These are phyloP conservation scores for Fusarium domesticum DNA, from an alignment of 2,329 filamentous ascomycete species.

Conservation along the genomic window DNA sequence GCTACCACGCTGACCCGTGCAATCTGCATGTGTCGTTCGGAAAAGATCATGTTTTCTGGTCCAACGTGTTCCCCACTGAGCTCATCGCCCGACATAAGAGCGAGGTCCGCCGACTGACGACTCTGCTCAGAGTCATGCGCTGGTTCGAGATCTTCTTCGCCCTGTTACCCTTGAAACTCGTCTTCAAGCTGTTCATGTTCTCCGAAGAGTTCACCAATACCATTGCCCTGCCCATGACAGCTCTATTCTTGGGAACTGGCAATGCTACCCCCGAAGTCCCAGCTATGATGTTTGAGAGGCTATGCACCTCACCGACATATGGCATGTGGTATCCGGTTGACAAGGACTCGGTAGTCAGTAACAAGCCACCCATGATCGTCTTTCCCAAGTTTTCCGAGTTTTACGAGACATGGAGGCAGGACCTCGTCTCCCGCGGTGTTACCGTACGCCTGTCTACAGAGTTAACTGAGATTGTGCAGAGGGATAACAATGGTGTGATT, in stretches of 20 bases:
- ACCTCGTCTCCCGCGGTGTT: conserved; percentile 11
- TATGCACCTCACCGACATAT: conserved; percentile 12
- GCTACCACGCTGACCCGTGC: conserved; percentile 13
- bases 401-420: conserved; percentile 8
- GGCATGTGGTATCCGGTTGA: conserved; percentile 19
- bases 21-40: conserved; percentile 13
- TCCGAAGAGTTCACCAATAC: conserved; percentile 17
- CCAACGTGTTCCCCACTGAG: conserved; percentile 13
- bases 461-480: conserved; percentile 12
- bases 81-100: conserved; percentile 10
- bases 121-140: conserved; percentile 16
- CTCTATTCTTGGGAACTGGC: conserved; percentile 11
- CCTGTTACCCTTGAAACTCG: conserved; percentile 2
- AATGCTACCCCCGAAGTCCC: conserved; percentile 14
- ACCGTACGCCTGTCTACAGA: conserved; percentile 7
- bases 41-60: conserved; percentile 15
- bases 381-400: conserved; percentile 19
- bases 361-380: conserved; percentile 13
- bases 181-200: conserved; percentile 12
- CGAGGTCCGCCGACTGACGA: conserved; percentile 11
- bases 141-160: conserved; percentile 19
- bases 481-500: conserved; percentile 9
- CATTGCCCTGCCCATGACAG: conserved; percentile 13
- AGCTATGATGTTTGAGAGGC: conserved; percentile 12
- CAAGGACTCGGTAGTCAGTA: conserved; percentile 8